Base-by-base conservation (phyloP, 805 yeast species). In the Blastobotrys muscicola region DNA sequence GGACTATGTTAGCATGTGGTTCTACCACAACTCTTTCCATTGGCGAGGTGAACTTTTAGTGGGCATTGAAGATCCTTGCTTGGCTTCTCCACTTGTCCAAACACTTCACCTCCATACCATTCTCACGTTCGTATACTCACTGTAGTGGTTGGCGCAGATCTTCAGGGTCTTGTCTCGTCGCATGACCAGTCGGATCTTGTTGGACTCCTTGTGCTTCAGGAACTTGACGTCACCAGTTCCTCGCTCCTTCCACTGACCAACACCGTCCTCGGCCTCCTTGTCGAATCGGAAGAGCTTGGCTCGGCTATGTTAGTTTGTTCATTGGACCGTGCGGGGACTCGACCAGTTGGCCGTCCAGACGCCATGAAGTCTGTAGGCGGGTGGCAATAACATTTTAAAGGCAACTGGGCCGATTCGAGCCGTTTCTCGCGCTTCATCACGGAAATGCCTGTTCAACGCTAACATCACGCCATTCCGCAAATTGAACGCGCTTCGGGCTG, bases 221-320 rank as follows among this genome's bases (percentile, higher is more conserved):
- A 92, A 85, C 69, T 92, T 86, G 57, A 87, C 95, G 61, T 92
- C 98, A 60, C 98, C 98, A 31, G 96, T 86, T 58, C 98, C 98
- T 73, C 98, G 85, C 75, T 92, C 98, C 68, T 92, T 92, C 98
- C 98, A 92, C 26, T 20, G 26, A 6, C 26, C 26, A 20, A 20
- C 26, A 20, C 26, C 26, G 69, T 92, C 97, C 60, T 81, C 82
- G 43, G 80, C 58, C 48, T 86, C 95, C 36, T 79, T 74, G 58
- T 80, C 80, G 72, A 83, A 90, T 68, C 86, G 83, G 74, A 90
- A 92, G 61, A 92, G 74, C 69, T 92, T 92, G 54, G 98, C 97
- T 63, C 98, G 69, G 38, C 64, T 58, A 44, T 9, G 30, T 2
- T n/a, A 5, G 36, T 35, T 31, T 32, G 43, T 23, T 9, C 20